Percentiles rank a stretch among this genome's conserved stretches.
Evolutionary conservation across 352 stramenopile genomes (phyloP).

Genomic region (Blastocystis sp.): DNA sequence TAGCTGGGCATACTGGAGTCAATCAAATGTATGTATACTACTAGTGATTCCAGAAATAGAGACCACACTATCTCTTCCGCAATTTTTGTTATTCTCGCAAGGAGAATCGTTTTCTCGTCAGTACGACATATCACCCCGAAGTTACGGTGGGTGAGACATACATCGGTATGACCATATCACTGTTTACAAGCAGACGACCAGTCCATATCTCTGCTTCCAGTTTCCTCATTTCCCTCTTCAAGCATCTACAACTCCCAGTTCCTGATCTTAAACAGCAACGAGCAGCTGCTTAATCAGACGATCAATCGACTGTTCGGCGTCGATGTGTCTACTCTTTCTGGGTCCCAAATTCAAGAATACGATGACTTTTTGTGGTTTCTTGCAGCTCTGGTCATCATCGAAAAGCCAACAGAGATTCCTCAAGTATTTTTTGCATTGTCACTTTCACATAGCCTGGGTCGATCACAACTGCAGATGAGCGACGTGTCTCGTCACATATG

Average conservation of each 20-base stretch:
- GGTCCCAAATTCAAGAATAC: neutral
- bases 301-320: neutral
- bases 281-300: neutral
- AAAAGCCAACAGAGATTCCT: neutral
- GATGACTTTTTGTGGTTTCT: neutral
- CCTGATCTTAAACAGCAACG: conserved; percentile 24
- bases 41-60: neutral
- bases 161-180: neutral
- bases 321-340: conserved; percentile 3
- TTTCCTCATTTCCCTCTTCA: neutral
- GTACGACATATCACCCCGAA: neutral
- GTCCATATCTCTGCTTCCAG: neutral
- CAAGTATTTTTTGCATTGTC: neutral
- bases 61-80: neutral
- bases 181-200: neutral
- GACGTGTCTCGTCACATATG: neutral
- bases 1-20: neutral
- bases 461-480: neutral
- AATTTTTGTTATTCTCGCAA: neutral
- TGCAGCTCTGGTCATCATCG: neutral
- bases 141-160: neutral
- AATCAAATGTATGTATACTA: no score
- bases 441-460: neutral
- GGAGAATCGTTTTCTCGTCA: neutral
- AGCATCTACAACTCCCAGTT: neutral